Evolutionary conservation across 257 asterid genomes (phyloP), one percentile per base, ranked within the genome.

Genomic region (Vinca minor): DNA sequence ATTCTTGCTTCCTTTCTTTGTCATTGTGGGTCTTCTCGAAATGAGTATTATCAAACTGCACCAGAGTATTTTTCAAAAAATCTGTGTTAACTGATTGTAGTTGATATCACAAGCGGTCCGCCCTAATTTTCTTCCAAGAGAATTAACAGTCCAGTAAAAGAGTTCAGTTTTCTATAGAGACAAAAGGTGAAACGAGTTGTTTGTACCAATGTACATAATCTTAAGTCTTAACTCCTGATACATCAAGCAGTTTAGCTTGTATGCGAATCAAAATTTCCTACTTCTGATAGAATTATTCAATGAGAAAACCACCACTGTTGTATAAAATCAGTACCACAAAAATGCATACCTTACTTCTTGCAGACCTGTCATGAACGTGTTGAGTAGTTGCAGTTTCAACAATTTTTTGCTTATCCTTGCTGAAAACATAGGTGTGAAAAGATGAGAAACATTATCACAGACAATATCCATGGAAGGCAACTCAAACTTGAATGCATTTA

Each of bases 331-430:
- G 47, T 57, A 68, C 39, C 50, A 32, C 48, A 5, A 65, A 63
- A 66, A 73, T 64, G 20, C 59, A 14, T 76, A 90, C 98, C 98
- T 84, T 88, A 80, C 77, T 84, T 75, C 84, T 77, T 55, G 83
- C 71, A 42, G 74, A 57, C 76, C 59, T 86, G 53, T 81, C 89
- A 47, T 66, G 62, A 63, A 73, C 52, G 70, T 69, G 54, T 39
- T 83, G 73, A 69, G 70, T 52, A 64, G 78, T 62, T 66, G 66
- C 60, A 45, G 67, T 65, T 32, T 80, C 87, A 46, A 47, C 77
- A 56, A 73, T 81, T 58, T 28, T 73, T 25, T 74, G 81, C 69
- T 71, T 86, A 64, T 83, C 84, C 75, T 77, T 87, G 76, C 87
- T 89, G 87, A n/a, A 45, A 29, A 25, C 35, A 44, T 42, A 63